phyloP scores from a whole-genome alignment of 805 yeast species.

The Candida dajiaensis region DNA sequence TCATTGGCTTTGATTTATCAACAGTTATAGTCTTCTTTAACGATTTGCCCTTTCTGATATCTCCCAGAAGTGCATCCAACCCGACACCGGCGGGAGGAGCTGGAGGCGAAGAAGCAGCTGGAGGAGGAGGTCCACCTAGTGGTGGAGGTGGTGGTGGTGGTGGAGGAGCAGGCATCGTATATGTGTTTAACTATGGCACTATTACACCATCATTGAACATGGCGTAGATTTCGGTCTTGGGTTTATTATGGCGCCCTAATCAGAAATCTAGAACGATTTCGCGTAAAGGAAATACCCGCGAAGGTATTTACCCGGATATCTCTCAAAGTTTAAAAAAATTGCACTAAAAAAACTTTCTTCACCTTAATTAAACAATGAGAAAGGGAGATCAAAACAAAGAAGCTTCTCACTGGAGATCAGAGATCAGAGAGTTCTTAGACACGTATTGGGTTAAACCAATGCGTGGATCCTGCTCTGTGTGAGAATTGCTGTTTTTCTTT shows the following conservation, averaged over 20 bases:
- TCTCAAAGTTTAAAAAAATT: background rate
- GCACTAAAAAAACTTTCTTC: background rate
- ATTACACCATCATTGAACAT: background rate
- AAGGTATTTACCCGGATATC: background rate
- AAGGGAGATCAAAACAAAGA: background rate
- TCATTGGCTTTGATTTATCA: slow-evolving; percentile 58
- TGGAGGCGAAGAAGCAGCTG: slow-evolving; percentile 34
- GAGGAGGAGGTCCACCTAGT: slow-evolving; percentile 40
- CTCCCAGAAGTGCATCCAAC: slow-evolving; percentile 64
- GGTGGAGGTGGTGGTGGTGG: slow-evolving; percentile 61
- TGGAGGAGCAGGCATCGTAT: slow-evolving; percentile 44
- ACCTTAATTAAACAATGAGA: background rate
- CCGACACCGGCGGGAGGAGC: slow-evolving; percentile 29
- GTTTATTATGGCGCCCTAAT: background rate
- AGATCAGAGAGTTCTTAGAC: slow-evolving; percentile 6
- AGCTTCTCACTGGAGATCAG: background rate
- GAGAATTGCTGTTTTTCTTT: background rate
- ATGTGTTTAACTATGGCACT: background rate
- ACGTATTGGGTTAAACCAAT: background rate
- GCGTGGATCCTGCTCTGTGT: background rate
- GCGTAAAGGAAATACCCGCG: background rate
- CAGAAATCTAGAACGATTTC: background rate
- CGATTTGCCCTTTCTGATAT: slow-evolving; percentile 63
- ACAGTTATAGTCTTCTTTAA: slow-evolving; percentile 60
- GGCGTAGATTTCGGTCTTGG: background rate